Evolutionary conservation across 192 early-diverging fungal genomes (phyloP).

Genomic region (Ambispora gerdemannii): DNA sequence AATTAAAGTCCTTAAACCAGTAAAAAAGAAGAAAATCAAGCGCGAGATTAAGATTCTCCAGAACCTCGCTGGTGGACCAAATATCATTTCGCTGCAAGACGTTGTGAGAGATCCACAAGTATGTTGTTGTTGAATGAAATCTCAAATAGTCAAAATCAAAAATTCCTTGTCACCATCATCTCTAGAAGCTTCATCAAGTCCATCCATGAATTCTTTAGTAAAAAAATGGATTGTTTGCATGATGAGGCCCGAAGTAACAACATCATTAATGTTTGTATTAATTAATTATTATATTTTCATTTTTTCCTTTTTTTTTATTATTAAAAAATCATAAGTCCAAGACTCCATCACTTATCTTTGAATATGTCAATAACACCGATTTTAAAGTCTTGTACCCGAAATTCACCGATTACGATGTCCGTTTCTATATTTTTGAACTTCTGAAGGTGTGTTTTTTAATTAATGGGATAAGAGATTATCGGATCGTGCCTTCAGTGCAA

Average conservation of each 20-base stretch:
- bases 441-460: constrained; percentile 62
- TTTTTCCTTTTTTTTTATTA: too few species aligned
- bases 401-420: constrained; percentile 91
- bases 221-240: too few species aligned
- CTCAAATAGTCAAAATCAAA: too few species aligned
- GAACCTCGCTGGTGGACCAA: constrained; percentile 91
- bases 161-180: too few species aligned
- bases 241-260: too few species aligned
- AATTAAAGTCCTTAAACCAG: constrained; percentile 99
- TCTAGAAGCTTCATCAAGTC: too few species aligned
- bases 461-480: not conserved
- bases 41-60: constrained; percentile 99
- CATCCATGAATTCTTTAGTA: too few species aligned
- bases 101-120: constrained; percentile 93
- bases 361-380: constrained; percentile 96
- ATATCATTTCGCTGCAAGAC: constrained; percentile 89
- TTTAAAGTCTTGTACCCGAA: constrained; percentile 96
- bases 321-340: too few species aligned
- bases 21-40: constrained; percentile 99
- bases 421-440: constrained; percentile 96
- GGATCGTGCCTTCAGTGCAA: not conserved
- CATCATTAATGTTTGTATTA: too few species aligned
- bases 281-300: too few species aligned
- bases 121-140: constrained; percentile 8
- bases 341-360: constrained; percentile 94